Conservation (phyloP, 31 red algal species). For the Asparagopsis taxiformis region DNA sequence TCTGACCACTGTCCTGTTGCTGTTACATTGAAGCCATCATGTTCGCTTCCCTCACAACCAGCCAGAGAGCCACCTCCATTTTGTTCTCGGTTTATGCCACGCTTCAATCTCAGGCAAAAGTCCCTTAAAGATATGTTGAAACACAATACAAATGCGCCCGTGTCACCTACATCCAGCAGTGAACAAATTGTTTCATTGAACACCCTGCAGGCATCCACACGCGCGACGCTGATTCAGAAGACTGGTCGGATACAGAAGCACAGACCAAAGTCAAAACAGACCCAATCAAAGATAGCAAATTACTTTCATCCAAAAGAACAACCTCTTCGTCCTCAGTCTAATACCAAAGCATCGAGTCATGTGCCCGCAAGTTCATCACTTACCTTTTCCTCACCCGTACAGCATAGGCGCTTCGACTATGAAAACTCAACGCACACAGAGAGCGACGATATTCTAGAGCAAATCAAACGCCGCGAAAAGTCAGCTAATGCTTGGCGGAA, state of each 20-base stretch:
- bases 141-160: not conserved
- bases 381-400: too few relatives aligned
- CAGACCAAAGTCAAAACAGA: not conserved
- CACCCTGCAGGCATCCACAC: too few relatives aligned
- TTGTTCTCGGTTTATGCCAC: slow-evolving; percentile 25
- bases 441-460: too few relatives aligned
- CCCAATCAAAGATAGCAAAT: not conserved
- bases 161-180: not conserved
- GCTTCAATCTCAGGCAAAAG: slow-evolving; percentile 45
- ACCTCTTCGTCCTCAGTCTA: too few relatives aligned
- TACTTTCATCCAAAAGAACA: not conserved
- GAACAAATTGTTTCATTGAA: not conserved
- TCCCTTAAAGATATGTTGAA: slow-evolving; percentile 28
- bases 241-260: not conserved
- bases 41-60: not conserved
- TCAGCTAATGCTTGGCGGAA: slow-evolving; percentile 47
- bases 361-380: too few relatives aligned
- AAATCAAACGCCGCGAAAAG: too few relatives aligned
- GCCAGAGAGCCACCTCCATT: slow-evolving; percentile 30
- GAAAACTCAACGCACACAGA: too few relatives aligned
- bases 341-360: too few relatives aligned
- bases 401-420: too few relatives aligned
- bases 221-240: too few relatives aligned
- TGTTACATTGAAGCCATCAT: slow-evolving; percentile 14
- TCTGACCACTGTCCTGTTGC: slow-evolving; percentile 77